A percentile compares a stretch with the other conserved stretches of the same genome.
phyloP scores from a whole-genome alignment of 164 flowering plant species.

The Umbellularia californica region DNA sequence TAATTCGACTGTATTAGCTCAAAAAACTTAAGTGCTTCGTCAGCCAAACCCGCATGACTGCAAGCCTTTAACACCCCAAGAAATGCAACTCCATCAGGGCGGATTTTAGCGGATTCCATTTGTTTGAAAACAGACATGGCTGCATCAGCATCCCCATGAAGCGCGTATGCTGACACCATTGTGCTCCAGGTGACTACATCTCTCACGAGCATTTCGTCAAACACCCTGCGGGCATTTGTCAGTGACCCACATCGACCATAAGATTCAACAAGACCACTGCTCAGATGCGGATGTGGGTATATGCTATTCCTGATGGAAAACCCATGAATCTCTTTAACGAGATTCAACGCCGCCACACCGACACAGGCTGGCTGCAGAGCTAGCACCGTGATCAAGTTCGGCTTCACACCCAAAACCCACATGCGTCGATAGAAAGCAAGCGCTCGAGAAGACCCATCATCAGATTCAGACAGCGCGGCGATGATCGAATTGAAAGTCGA shows the following conservation, averaged over 20 bases:
- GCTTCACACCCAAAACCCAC: constrained; percentile 31
- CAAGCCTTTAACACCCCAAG: constrained; percentile 69
- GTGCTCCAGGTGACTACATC: constrained; percentile 80
- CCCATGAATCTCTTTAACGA: constrained; percentile 55
- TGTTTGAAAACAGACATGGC: constrained; percentile 38
- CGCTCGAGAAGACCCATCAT: constrained; percentile 39
- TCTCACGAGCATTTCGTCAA: constrained; percentile 34
- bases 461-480: constrained; percentile 32
- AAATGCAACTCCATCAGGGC: constrained; percentile 62
- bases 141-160: constrained; percentile 53
- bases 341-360: constrained; percentile 33
- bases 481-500: constrained; percentile 58
- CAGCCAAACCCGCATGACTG: constrained; percentile 69
- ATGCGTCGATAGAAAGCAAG: constrained; percentile 43
- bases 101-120: constrained; percentile 48
- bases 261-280: constrained; percentile 64
- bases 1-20: constrained; percentile 34
- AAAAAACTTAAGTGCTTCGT: constrained; percentile 52
- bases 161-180: constrained; percentile 59
- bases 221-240: constrained; percentile 29
- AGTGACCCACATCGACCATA: constrained; percentile 68
- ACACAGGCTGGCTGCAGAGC: constrained; percentile 50
- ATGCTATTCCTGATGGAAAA: constrained; percentile 41
- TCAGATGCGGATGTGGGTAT: constrained; percentile 34
- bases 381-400: constrained; percentile 56